Evolutionary conservation across 2,329 filamentous ascomycete genomes (phyloP).

Genomic region (Sporothrix pseudoabietina): DNA sequence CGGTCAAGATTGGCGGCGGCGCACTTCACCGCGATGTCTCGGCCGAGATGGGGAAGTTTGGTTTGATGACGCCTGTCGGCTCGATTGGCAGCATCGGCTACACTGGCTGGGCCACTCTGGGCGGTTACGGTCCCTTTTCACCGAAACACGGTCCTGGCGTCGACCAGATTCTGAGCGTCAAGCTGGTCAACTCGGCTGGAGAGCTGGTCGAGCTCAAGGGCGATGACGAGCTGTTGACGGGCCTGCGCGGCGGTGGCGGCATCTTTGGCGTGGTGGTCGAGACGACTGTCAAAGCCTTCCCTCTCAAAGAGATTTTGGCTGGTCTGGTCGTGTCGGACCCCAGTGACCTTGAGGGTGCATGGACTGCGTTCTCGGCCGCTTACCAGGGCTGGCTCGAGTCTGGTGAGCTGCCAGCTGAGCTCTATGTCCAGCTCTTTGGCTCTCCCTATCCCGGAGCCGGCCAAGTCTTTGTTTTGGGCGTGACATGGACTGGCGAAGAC

Average conservation of each 20-base stretch:
- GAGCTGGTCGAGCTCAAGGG: conserved; percentile 37
- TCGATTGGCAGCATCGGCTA: conserved; percentile 39
- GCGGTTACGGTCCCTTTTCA: conserved; percentile 43
- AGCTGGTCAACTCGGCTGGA: conserved; percentile 38
- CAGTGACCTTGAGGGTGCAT: not conserved
- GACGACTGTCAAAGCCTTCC: conserved; percentile 38
- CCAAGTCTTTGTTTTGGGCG: conserved; percentile 1
- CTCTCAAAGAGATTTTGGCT: conserved; percentile 21
- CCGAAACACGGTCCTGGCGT: conserved; percentile 41
- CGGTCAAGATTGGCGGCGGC: not conserved
- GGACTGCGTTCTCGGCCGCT: not conserved
- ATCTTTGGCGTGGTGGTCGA: conserved; percentile 39
- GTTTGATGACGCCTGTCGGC: conserved; percentile 33
- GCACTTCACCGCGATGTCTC: not conserved
- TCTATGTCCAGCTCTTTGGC: conserved; percentile 17
- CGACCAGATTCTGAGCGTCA: conserved; percentile 44
- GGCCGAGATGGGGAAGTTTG: conserved; percentile 28
- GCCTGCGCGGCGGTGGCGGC: conserved; percentile 38
- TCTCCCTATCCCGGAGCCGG: not conserved
- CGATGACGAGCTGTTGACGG: conserved; percentile 39
- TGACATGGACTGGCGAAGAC: conserved; percentile 13
- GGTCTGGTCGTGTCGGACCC: conserved; percentile 1
- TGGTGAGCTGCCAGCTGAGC: not conserved
- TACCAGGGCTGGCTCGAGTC: conserved; percentile 18
- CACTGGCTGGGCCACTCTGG: conserved; percentile 43